Conservation (phyloP, 805 yeast species). For the Yarrowia divulgata region DNA sequence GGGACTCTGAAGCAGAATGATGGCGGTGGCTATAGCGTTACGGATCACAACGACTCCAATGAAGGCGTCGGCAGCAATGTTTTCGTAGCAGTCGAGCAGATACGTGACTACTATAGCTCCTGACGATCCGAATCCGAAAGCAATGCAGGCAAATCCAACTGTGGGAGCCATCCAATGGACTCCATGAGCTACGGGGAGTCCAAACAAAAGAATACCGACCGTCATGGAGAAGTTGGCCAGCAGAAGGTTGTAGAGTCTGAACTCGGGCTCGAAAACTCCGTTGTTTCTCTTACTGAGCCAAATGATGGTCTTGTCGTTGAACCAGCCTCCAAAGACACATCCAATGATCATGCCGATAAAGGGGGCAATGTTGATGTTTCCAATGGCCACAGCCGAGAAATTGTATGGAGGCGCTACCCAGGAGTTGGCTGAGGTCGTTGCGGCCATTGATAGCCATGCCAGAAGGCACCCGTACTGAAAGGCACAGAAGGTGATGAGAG, state of each 20-base stretch:
- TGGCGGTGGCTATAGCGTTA: not conserved
- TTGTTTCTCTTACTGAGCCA: not conserved
- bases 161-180: not conserved
- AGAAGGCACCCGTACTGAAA: not conserved
- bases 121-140: not conserved
- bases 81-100: not conserved
- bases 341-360: not conserved
- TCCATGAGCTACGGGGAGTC: not conserved
- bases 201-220: not conserved
- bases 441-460: not conserved
- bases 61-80: not conserved
- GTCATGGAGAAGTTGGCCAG: not conserved
- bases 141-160: not conserved
- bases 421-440: not conserved
- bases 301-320: not conserved
- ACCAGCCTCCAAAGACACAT: not conserved
- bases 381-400: not conserved
- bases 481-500: not conserved
- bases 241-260: too few species aligned
- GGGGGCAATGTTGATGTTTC: not conserved
- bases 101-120: not conserved
- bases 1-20: not conserved
- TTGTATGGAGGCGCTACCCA: not conserved
- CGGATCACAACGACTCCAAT: not conserved
- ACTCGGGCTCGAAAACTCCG: not conserved